Evolutionary conservation across 129 eudicot species (phyloP).

Genomic region (Glebionis coronaria): DNA sequence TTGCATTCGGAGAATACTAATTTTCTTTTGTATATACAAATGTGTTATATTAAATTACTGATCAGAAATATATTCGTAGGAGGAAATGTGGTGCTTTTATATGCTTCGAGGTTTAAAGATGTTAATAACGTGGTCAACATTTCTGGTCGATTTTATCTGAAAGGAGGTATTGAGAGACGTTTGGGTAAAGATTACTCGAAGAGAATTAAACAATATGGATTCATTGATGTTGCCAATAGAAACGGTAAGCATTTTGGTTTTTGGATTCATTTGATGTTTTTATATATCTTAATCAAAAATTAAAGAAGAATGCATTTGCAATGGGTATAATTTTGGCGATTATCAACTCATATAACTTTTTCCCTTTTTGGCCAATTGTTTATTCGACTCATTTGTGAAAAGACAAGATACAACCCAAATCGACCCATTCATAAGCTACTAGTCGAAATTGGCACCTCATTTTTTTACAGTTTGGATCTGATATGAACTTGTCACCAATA

Average conservation of each 20-base stretch:
- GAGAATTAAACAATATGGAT: slow-evolving; percentile 50
- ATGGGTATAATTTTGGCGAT: too few relatives aligned
- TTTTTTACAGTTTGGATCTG: slow-evolving; percentile 6
- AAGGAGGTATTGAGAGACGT: slow-evolving; percentile 68
- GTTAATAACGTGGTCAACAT: slow-evolving; percentile 52
- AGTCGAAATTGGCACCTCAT: too few relatives aligned
- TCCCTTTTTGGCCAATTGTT: too few relatives aligned
- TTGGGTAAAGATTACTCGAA: slow-evolving; percentile 57
- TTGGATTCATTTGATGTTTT: too few relatives aligned
- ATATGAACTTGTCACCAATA: slow-evolving; percentile 8
- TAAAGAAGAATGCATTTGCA: too few relatives aligned
- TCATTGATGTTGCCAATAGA: slow-evolving; percentile 50
- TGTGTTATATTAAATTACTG: not conserved
- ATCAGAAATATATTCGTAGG: slow-evolving; percentile 38
- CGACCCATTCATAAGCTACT: too few relatives aligned
- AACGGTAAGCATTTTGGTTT: slow-evolving; percentile 34
- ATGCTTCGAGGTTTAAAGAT: slow-evolving; percentile 50
- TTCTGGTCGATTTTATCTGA: slow-evolving; percentile 64
- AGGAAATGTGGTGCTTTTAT: slow-evolving; percentile 70
- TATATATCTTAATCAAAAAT: too few relatives aligned
- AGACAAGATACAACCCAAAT: too few relatives aligned
- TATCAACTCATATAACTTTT: too few relatives aligned
- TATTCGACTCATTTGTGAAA: too few relatives aligned
- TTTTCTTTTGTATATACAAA: not conserved
- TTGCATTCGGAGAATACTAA: not conserved